Evolutionary conservation across 805 yeast species (phyloP).

Genomic region (Wickerhamiella spandovensis): DNA sequence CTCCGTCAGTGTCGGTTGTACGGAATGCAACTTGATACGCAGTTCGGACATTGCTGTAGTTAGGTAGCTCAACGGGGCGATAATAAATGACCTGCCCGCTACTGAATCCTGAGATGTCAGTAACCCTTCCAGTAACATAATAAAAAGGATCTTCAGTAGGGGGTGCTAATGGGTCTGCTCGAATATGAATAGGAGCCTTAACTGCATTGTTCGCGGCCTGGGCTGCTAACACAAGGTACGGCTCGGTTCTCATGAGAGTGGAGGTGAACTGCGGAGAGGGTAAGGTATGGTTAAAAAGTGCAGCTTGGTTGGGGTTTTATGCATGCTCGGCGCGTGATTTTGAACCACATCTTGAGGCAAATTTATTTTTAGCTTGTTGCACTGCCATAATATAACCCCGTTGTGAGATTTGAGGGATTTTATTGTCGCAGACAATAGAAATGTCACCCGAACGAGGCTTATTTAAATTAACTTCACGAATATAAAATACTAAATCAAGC

Average conservation of each 20-base stretch:
- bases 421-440: too few relatives aligned
- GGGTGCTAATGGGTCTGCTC: too few relatives aligned
- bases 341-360: background rate
- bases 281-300: background rate
- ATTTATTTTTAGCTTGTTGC: background rate
- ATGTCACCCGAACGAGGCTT: too few relatives aligned
- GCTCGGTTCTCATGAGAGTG: background rate
- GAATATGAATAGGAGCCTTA: too few relatives aligned
- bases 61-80: background rate
- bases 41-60: background rate
- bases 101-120: background rate
- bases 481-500: too few relatives aligned
- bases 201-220: background rate
- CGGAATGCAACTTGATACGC: conserved; percentile 15
- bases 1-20: conserved; percentile 17
- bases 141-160: background rate
- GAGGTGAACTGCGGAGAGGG: background rate
- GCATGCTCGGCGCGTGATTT: background rate
- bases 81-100: background rate
- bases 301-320: background rate
- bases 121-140: background rate
- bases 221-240: background rate
- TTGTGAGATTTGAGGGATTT: background rate
- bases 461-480: too few relatives aligned
- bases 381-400: background rate